phyloP scores from a whole-genome alignment of 2,329 filamentous ascomycete genomes.

The Dothidotthia symphoricarpi region DNA sequence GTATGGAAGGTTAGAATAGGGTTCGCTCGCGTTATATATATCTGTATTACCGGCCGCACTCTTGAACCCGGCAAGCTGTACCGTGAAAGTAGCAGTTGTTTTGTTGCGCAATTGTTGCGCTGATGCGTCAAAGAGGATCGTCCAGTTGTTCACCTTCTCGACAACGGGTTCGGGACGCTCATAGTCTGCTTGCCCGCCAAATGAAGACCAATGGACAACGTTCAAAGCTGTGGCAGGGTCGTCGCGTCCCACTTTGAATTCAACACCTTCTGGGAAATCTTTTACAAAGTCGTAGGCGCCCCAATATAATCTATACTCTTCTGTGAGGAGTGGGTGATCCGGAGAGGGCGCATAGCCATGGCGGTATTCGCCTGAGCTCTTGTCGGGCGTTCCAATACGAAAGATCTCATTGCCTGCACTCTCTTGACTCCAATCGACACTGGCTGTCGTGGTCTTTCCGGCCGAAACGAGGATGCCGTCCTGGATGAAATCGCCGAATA shows the following conservation, averaged over 20 bases:
- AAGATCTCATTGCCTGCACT: slow-evolving; percentile 58
- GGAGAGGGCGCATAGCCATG: slow-evolving; percentile 56
- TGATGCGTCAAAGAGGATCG: slow-evolving; percentile 12
- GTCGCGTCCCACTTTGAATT: slow-evolving; percentile 57
- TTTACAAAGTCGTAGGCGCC: slow-evolving; percentile 57
- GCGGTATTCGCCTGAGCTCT: slow-evolving; percentile 58
- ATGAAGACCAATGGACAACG: slow-evolving; percentile 65
- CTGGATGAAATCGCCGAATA: slow-evolving; percentile 60
- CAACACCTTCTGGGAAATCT: slow-evolving; percentile 59
- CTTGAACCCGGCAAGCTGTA: slow-evolving; percentile 63
- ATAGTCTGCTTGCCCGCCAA: slow-evolving; percentile 56
- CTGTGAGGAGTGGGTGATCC: slow-evolving; percentile 52
- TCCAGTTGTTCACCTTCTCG: slow-evolving; percentile 36
- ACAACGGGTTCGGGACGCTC: slow-evolving; percentile 45
- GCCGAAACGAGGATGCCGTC: slow-evolving; percentile 51
- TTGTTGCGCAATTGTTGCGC: slow-evolving; percentile 40
- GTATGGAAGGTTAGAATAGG: slow-evolving; percentile 55
- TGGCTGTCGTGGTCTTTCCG: slow-evolving; percentile 37
- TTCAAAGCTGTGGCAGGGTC: slow-evolving; percentile 55
- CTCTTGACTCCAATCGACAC: slow-evolving; percentile 54
- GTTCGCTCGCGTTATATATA: slow-evolving; percentile 54
- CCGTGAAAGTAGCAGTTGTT: slow-evolving; percentile 56
- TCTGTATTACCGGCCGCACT: slow-evolving; percentile 63
- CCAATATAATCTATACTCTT: slow-evolving; percentile 62
- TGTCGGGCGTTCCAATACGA: slow-evolving; percentile 62